Evolutionary conservation across 257 asterid genomes (phyloP).

Genomic region (Salvia splendens): DNA sequence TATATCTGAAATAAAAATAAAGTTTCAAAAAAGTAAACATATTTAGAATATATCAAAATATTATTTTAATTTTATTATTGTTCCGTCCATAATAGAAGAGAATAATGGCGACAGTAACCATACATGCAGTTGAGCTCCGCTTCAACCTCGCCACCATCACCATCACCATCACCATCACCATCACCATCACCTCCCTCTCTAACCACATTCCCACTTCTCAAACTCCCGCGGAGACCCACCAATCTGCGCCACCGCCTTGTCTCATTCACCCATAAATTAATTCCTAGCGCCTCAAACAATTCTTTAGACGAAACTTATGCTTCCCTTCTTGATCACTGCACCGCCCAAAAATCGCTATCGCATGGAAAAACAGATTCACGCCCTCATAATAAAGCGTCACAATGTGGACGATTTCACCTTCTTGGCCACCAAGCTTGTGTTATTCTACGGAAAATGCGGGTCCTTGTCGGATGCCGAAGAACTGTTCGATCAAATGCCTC

Average conservation of each 20-base stretch:
- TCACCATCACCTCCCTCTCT: conserved; percentile 32
- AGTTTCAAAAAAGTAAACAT: no score
- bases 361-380: conserved; percentile 70
- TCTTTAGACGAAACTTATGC: conserved; percentile 58
- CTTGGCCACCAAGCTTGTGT: conserved; percentile 65
- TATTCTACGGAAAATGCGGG: conserved; percentile 72
- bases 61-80: no score
- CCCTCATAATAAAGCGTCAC: conserved; percentile 49
- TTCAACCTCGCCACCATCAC: conserved; percentile 29
- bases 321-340: conserved; percentile 56
- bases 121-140: conserved; percentile 32
- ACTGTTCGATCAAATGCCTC: conserved; percentile 71
- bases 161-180: conserved; percentile 31
- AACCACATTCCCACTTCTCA: conserved; percentile 26
- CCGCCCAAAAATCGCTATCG: conserved; percentile 37
- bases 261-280: conserved; percentile 34
- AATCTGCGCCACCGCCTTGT: conserved; percentile 41
- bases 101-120: conserved; percentile 44
- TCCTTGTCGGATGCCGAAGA: conserved; percentile 47
- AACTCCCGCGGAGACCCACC: conserved; percentile 30
- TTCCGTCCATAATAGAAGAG: conserved; percentile 22
- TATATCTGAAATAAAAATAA: no score
- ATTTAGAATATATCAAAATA: no score
- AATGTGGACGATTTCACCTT: conserved; percentile 44
- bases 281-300: conserved; percentile 25